Evolutionary conservation across 805 yeast genomes (phyloP).

Genomic region (Wickerhamiella kurtzmanii): DNA sequence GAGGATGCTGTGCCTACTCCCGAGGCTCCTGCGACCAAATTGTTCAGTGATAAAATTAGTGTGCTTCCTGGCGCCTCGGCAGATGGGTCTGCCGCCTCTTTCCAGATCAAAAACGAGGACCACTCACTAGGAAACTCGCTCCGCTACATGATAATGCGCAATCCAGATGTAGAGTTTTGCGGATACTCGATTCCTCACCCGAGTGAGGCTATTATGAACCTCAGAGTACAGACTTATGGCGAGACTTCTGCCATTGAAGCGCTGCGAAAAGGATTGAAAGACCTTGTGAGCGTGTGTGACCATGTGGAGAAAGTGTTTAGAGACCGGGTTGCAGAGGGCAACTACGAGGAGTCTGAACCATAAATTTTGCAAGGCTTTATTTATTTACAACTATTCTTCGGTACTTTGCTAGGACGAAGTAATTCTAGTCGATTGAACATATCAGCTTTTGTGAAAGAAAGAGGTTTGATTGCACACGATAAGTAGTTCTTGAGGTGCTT

Average conservation of each 20-base stretch:
- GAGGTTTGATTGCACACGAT: too few species aligned
- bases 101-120: conserved; percentile 86
- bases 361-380: neutral
- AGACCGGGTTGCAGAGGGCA: conserved; percentile 48
- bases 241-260: conserved; percentile 81
- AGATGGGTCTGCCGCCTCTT: conserved; percentile 90
- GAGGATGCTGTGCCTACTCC: conserved; percentile 5
- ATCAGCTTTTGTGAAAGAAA: too few species aligned
- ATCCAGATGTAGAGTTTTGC: conserved; percentile 95
- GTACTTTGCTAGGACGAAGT: too few species aligned
- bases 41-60: conserved; percentile 15
- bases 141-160: conserved; percentile 89
- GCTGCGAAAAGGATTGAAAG: conserved; percentile 78
- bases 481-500: too few species aligned
- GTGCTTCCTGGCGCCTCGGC: conserved; percentile 54
- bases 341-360: conserved; percentile 22
- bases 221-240: conserved; percentile 90
- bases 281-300: conserved; percentile 67
- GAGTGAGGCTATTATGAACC: conserved; percentile 74
- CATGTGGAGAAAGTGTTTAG: conserved; percentile 70
- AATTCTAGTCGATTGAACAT: too few species aligned
- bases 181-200: conserved; percentile 99
- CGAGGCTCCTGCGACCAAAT: conserved; percentile 1
- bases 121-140: conserved; percentile 93
- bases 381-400: neutral